These are phyloP conservation scores for Shiraia sp. DNA, from an alignment of 2,329 filamentous ascomycete genomes.

Conservation along the genomic window DNA sequence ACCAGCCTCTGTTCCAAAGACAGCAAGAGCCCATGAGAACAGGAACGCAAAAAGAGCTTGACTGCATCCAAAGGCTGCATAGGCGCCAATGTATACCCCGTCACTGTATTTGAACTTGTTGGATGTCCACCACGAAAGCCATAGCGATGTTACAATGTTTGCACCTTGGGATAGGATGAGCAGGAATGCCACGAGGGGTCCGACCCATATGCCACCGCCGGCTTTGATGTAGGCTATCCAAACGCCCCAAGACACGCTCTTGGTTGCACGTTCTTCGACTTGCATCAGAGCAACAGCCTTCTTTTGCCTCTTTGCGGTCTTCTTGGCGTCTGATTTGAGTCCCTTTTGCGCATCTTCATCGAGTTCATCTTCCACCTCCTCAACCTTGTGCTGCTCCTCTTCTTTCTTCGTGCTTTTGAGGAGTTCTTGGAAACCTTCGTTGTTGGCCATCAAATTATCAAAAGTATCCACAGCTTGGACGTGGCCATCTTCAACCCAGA, in stretches of 20 bases:
- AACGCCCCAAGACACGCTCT: conserved; percentile 78
- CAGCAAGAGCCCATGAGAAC: conserved; percentile 78
- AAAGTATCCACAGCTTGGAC: conserved; percentile 89
- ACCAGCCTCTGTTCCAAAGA: conserved; percentile 79
- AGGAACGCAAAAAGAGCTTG: conserved; percentile 61
- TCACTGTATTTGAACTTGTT: conserved; percentile 69
- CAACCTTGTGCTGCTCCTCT: conserved; percentile 51
- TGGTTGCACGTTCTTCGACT: conserved; percentile 69
- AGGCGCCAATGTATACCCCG: conserved; percentile 70
- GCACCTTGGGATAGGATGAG: conserved; percentile 76
- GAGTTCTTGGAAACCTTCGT: conserved; percentile 76
- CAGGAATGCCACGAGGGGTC: conserved; percentile 59
- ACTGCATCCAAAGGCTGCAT: conserved; percentile 15
- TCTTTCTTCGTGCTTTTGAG: conserved; percentile 79
- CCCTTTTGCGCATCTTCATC: conserved; percentile 57
- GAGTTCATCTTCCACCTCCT: conserved; percentile 52
- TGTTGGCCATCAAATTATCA: conserved; percentile 79
- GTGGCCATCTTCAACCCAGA: conserved; percentile 87
- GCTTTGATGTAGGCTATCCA: conserved; percentile 78
- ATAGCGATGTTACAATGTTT: conserved; percentile 86
- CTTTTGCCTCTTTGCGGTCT: conserved; percentile 46
- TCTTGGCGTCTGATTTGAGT: conserved; percentile 50
- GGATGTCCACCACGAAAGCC: conserved; percentile 93
- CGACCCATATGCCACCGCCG: conserved; percentile 72
- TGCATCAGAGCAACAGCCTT: conserved; percentile 71